Conservation (phyloP, 2,329 filamentous ascomycete species). For the Fusarium begoniae region DNA sequence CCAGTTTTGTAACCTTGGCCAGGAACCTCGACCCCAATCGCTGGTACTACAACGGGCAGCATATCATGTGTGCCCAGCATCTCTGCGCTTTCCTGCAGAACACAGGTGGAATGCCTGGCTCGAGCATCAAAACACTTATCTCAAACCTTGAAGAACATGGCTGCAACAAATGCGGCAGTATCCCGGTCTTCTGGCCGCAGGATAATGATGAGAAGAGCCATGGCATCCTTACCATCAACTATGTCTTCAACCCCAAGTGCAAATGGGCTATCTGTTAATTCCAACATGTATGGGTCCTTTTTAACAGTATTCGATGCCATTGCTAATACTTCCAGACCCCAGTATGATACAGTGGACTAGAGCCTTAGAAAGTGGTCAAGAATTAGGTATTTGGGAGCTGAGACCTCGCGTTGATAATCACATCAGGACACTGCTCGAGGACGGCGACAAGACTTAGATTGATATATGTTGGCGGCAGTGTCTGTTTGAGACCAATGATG, state of each 20-base stretch:
- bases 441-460: rapidly evolving
- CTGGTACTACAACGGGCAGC: not conserved
- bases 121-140: not conserved
- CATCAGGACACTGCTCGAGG: not conserved
- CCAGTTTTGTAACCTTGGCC: not conserved
- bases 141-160: not conserved
- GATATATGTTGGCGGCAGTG: rapidly evolving
- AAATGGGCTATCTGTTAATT: not conserved
- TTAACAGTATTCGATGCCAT: rapidly evolving
- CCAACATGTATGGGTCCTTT: not conserved
- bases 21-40: not conserved
- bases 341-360: rapidly evolving
- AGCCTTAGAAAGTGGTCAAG: not conserved
- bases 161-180: not conserved
- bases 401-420: rapidly evolving
- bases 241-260: not conserved
- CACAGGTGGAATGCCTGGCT: not conserved
- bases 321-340: rapidly evolving
- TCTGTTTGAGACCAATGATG: not conserved
- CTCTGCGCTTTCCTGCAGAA: not conserved
- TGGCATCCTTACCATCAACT: not conserved
- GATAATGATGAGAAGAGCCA: not conserved
- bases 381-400: not conserved
- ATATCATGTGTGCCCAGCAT: not conserved
- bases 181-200: not conserved